Evolutionary conservation across 2,329 filamentous ascomycete genomes (phyloP).

Genomic region (Fusarium pseudonygamai): DNA sequence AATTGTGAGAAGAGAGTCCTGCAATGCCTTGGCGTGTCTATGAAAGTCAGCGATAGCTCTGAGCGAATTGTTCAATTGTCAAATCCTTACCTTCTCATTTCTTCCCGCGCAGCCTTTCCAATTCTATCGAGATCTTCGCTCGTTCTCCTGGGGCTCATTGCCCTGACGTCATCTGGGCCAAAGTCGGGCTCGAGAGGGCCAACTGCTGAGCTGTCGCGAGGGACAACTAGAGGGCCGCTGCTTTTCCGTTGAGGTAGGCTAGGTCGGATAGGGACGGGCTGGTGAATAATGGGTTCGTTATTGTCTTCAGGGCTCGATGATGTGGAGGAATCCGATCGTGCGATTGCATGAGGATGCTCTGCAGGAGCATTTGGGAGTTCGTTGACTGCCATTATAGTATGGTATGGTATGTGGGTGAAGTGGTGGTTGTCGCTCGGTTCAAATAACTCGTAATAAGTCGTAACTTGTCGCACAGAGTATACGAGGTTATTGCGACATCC

Average conservation of each 20-base stretch:
- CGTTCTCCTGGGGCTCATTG: conserved; percentile 93
- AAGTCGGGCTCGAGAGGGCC: conserved; percentile 79
- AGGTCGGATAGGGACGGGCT: conserved; percentile 68
- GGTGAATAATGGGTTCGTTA: conserved; percentile 55
- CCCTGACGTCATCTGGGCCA: conserved; percentile 86
- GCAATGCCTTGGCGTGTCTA: conserved; percentile 88
- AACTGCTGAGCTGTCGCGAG: conserved; percentile 77
- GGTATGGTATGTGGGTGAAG: not conserved
- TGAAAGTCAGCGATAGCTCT: conserved; percentile 9
- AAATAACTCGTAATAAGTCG: not conserved
- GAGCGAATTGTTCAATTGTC: not conserved
- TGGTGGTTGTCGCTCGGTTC: not conserved
- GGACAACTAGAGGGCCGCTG: conserved; percentile 84
- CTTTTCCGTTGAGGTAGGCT: conserved; percentile 78
- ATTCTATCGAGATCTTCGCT: conserved; percentile 91
- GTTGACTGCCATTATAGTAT: conserved; percentile 37
- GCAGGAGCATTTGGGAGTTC: conserved; percentile 37
- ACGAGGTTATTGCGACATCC: conserved; percentile 15
- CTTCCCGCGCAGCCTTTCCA: conserved; percentile 80
- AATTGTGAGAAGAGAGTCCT: conserved; percentile 88
- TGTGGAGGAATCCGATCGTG: conserved; percentile 50
- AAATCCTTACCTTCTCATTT: conserved; percentile 63
- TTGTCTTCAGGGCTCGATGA: conserved; percentile 48
- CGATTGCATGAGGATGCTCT: conserved; percentile 47
- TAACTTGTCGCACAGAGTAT: conserved; percentile 18